Evolutionary conservation across 2,329 filamentous ascomycete species (phyloP), one percentile per base, ranked within the genome.

Genomic region (Claviceps africana): DNA sequence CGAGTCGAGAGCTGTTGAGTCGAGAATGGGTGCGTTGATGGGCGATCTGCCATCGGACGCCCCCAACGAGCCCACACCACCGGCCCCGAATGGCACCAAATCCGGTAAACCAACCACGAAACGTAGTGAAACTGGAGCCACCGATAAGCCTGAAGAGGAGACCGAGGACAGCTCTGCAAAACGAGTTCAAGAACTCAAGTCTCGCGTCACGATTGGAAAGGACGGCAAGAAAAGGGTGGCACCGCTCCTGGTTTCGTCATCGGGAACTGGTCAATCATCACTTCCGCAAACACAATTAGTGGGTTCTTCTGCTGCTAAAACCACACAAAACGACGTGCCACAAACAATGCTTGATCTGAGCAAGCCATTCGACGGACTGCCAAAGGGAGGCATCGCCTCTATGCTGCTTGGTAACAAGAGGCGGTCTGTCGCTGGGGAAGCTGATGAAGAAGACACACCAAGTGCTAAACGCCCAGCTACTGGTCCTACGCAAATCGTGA

Each of bases 11-110:
- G 90, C 86, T 5, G 90, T 91, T 0, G 88, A 98, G 68, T 93
- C 89, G 2, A 81, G 91, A 58, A 98, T 98, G 93, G 93, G 93
- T 13, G 91, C 91, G n/a, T 70, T 98, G 39, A 98, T 98, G 93
- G 91, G 91, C 6, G 90, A 95, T 62, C 77, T 78, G 19, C 76
- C 76, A 2, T 67, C 77, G 3, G 73, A 76, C 4, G 79, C 80
- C 3, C 44, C 51, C 21, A 79, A 80, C 42, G 71, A 73, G 49
- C 65, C 69, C 9, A 66, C 70, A 4, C 66, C 70, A 4, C 66
- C 71, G 51, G 70, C 64, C n/a, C 68, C 70, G 28, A 79, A 78
- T 51, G 76, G 76, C 0, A 71, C 64, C 66, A 87, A 75, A 19
- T 65, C 67, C 1, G 61, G 68, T 3, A 75, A 70, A 30, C 28